phyloP scores from a whole-genome alignment of 306 rosid species.

The Pachyrhizus erosus region DNA sequence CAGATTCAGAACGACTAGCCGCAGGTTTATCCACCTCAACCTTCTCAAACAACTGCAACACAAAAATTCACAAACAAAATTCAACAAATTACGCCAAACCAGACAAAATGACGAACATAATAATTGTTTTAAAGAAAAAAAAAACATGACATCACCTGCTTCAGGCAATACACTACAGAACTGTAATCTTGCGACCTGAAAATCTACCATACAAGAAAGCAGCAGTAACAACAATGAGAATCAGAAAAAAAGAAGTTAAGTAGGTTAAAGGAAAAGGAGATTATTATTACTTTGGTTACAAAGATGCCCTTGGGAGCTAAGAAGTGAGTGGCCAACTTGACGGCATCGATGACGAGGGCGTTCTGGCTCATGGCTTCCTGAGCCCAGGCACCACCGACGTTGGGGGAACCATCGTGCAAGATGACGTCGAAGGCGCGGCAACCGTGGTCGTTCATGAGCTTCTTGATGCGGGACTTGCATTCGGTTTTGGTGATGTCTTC shows the following conservation, averaged over 20 bases:
- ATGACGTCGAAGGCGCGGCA: no score
- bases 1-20: slow-evolving; percentile 93
- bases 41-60: slow-evolving; percentile 85
- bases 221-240: slow-evolving; percentile 17
- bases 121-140: neutral
- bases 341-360: slow-evolving; percentile 82
- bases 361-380: slow-evolving; percentile 94
- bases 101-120: neutral
- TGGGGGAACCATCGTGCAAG: no score
- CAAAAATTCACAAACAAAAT: neutral
- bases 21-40: slow-evolving; percentile 91
- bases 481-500: slow-evolving; percentile 87
- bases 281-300: slow-evolving; percentile 70
- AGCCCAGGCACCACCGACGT: no score
- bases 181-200: slow-evolving; percentile 97
- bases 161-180: slow-evolving; percentile 75
- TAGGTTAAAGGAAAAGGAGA: neutral
- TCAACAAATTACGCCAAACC: neutral
- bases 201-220: slow-evolving; percentile 52
- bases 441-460: slow-evolving; percentile 68
- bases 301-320: slow-evolving; percentile 85
- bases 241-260: neutral
- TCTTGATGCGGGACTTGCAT: slow-evolving; percentile 78
- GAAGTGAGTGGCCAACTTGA: slow-evolving; percentile 81
- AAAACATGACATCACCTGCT: slow-evolving; percentile 57